These are phyloP conservation scores for Candida vartiovaarae DNA, from an alignment of 805 yeast species.

Conservation along the genomic window DNA sequence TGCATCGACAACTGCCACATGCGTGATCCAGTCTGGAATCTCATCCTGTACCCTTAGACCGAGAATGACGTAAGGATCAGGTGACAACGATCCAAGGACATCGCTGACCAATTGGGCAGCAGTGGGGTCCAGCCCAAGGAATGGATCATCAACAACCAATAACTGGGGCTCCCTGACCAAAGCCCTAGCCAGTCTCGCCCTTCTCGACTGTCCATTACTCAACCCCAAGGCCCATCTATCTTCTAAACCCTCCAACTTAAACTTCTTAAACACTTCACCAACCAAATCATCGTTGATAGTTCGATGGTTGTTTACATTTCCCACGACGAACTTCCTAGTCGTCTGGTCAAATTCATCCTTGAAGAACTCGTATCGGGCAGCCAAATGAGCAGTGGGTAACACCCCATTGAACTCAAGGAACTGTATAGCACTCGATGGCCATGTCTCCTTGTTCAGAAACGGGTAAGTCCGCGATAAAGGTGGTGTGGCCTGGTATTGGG, in stretches of 20 bases:
- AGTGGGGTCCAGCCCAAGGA: constrained; percentile 78
- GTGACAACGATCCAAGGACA: constrained; percentile 38
- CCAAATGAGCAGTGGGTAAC: constrained; percentile 58
- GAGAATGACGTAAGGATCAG: constrained; percentile 50
- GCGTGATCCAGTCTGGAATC: constrained; percentile 75
- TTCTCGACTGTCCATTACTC: constrained; percentile 89
- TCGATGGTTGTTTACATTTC: constrained; percentile 31
- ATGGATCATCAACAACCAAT: constrained; percentile 83
- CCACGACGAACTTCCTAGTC: constrained; percentile 52
- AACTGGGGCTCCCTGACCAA: constrained; percentile 58
- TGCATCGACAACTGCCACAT: constrained; percentile 55
- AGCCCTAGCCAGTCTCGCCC: constrained; percentile 81
- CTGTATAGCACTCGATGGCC: constrained; percentile 40
- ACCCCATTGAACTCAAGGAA: constrained; percentile 42
- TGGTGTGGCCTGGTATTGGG: constrained; percentile 46
- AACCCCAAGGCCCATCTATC: constrained; percentile 79
- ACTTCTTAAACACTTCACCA: constrained; percentile 35
- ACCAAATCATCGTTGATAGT: constrained; percentile 31
- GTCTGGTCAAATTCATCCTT: constrained; percentile 80
- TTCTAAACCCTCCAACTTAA: constrained; percentile 50
- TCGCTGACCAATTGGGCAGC: constrained; percentile 56
- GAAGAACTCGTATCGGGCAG: constrained; percentile 84
- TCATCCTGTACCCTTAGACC: constrained; percentile 75
- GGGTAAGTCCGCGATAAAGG: constrained; percentile 51
- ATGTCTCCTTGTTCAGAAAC: constrained; percentile 30